These are phyloP conservation scores for Tolypocladium endophyticum DNA, from an alignment of 2,329 filamentous ascomycete genomes.

Conservation along the genomic window DNA sequence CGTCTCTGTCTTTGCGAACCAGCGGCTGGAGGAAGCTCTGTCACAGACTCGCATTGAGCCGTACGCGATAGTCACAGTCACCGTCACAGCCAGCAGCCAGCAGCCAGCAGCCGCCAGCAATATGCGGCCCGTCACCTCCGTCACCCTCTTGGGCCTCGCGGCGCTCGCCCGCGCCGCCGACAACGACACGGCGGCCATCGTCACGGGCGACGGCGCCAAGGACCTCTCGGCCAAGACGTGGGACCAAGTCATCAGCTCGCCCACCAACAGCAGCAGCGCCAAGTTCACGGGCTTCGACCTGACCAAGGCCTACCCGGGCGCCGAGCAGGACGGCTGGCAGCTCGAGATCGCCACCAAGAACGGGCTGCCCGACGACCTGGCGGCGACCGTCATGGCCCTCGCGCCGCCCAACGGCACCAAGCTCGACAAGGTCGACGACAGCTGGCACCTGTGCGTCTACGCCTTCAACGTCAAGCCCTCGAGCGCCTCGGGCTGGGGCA, in stretches of 20 bases:
- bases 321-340: slow-evolving; percentile 3
- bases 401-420: background rate
- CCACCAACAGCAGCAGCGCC: slow-evolving; percentile 2
- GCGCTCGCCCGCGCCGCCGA: slow-evolving; percentile 1
- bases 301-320: slow-evolving; percentile 1
- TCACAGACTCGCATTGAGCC: background rate
- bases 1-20: background rate
- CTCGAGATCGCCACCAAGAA: slow-evolving; percentile 1
- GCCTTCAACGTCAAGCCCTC: slow-evolving; percentile 1
- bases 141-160: slow-evolving; percentile 1
- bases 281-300: slow-evolving; percentile 4
- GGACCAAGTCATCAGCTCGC: background rate
- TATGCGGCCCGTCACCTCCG: slow-evolving; percentile 1
- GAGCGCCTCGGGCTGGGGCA: background rate
- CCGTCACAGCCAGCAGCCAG: background rate
- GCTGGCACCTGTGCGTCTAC: slow-evolving; percentile 6
- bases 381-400: slow-evolving; percentile 3
- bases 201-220: background rate
- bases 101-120: background rate
- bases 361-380: background rate
- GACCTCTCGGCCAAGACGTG: slow-evolving; percentile 2
- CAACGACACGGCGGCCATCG: background rate
- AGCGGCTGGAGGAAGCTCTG: background rate
- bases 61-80: background rate
- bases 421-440: slow-evolving; percentile 2